Evolutionary conservation across 1,284 basidiomycete genomes (phyloP).

Genomic region (Amylostereum areolatum): DNA sequence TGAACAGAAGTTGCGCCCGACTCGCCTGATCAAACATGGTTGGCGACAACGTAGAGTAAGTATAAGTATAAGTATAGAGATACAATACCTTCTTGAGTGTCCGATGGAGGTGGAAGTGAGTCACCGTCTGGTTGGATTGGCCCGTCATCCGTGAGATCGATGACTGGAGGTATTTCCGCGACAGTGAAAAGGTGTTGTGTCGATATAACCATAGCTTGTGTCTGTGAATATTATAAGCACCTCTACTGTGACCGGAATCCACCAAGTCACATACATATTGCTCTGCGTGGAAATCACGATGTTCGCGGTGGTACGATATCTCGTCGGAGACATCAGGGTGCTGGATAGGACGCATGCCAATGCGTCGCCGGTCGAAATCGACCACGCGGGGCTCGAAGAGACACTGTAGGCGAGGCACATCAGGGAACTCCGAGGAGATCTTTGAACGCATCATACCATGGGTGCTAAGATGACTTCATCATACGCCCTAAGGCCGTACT

Average conservation of each 20-base stretch:
- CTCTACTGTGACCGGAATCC: too few relatives aligned
- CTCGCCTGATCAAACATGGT: slow-evolving; percentile 3
- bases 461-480: slow-evolving; percentile 96
- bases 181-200: slow-evolving; percentile 68
- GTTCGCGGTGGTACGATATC: slow-evolving; percentile 48
- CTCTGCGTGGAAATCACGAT: slow-evolving; percentile 34
- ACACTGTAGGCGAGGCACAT: slow-evolving; percentile 55
- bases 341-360: slow-evolving; percentile 39
- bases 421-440: too few relatives aligned
- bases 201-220: slow-evolving; percentile 80
- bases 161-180: too few relatives aligned
- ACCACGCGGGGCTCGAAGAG: slow-evolving; percentile 91
- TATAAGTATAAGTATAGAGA: neutral
- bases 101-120: too few relatives aligned
- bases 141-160: too few relatives aligned
- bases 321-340: slow-evolving; percentile 65
- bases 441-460: slow-evolving; percentile 76
- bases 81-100: too few relatives aligned
- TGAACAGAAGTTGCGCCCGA: slow-evolving; percentile 9
- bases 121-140: too few relatives aligned
- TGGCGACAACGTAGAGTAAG: neutral
- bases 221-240: slow-evolving; percentile 34
- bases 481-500: slow-evolving; percentile 88
- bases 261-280: slow-evolving; percentile 62
- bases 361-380: slow-evolving; percentile 77